Conservation (phyloP, 2,329 filamentous ascomycete species). For the Scleromitrula shiraiana region DNA sequence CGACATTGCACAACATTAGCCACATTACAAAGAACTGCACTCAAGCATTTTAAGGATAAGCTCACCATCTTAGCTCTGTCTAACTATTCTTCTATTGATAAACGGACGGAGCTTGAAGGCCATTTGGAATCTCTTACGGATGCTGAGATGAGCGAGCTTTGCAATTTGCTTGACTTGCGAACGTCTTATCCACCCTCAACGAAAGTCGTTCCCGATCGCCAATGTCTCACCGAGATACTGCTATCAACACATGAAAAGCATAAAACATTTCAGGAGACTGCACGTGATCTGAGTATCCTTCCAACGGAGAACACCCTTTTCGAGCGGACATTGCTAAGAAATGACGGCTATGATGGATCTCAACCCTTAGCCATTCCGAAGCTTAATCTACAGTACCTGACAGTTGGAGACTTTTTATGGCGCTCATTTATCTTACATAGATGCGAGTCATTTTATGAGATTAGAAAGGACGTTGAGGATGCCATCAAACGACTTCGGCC, state of each 20-base stretch:
- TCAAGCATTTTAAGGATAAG: slow-evolving; percentile 83
- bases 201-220: slow-evolving; percentile 53
- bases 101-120: slow-evolving; percentile 66
- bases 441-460: slow-evolving; percentile 86
- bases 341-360: slow-evolving; percentile 81
- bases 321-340: slow-evolving; percentile 67
- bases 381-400: slow-evolving; percentile 90
- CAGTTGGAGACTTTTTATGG: slow-evolving; percentile 95
- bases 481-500: slow-evolving; percentile 73
- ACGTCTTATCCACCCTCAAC: slow-evolving; percentile 71
- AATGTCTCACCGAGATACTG: slow-evolving; percentile 63
- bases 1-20: slow-evolving; percentile 69
- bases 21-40: slow-evolving; percentile 67
- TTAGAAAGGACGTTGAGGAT: slow-evolving; percentile 83
- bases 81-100: slow-evolving; percentile 83
- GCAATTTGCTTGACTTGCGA: slow-evolving; percentile 65
- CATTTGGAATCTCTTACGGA: slow-evolving; percentile 69
- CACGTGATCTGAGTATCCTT: slow-evolving; percentile 63
- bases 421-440: slow-evolving; percentile 83
- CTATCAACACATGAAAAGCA: slow-evolving; percentile 67
- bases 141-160: slow-evolving; percentile 63
- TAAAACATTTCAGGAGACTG: slow-evolving; percentile 73
- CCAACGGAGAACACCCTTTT: slow-evolving; percentile 81
- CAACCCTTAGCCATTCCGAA: slow-evolving; percentile 86
- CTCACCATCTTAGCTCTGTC: slow-evolving; percentile 85